Percentiles rank a stretch among this genome's conserved stretches.
Evolutionary conservation across 2,329 filamentous ascomycete species (phyloP).

Genomic region (Aspergillus vadensis): DNA sequence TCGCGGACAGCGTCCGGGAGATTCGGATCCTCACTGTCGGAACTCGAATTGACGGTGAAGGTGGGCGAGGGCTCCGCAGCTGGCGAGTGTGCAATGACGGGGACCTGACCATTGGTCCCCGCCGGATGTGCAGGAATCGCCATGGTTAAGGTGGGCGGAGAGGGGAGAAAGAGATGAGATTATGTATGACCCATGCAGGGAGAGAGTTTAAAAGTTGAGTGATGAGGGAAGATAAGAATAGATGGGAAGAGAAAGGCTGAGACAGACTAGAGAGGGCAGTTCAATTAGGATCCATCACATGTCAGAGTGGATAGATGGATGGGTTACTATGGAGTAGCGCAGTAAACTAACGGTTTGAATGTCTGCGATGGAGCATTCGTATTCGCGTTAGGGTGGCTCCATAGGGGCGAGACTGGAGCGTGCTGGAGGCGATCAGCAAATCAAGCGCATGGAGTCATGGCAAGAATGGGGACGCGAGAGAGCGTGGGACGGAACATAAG

Average conservation of each 20-base stretch:
- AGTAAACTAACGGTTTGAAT: slow-evolving; percentile 2
- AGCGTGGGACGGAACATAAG: neutral
- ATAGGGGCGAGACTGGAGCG: neutral
- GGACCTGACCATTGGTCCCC: neutral
- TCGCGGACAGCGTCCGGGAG: slow-evolving; percentile 30
- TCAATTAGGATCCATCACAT: slow-evolving; percentile 3
- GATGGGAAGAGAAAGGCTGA: neutral
- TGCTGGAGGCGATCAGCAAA: slow-evolving; percentile 1
- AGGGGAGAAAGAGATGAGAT: neutral
- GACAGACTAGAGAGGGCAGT: neutral
- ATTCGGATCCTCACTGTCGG: slow-evolving; percentile 34
- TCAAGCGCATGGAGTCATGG: neutral
- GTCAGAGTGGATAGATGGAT: slow-evolving; percentile 2
- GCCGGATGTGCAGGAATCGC: neutral
- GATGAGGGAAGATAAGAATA: slow-evolving; percentile 2
- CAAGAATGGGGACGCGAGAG: neutral
- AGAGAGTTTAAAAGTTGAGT: neutral
- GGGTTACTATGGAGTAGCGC: neutral
- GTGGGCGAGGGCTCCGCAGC: neutral
- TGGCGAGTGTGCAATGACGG: neutral
- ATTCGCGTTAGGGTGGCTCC: neutral
- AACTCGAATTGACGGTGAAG: slow-evolving; percentile 27
- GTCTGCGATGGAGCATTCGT: slow-evolving; percentile 1
- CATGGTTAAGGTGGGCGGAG: neutral
- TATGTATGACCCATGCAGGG: neutral